Base-by-base conservation (phyloP, 331 rosid species). In the Malus hybrid region DNA sequence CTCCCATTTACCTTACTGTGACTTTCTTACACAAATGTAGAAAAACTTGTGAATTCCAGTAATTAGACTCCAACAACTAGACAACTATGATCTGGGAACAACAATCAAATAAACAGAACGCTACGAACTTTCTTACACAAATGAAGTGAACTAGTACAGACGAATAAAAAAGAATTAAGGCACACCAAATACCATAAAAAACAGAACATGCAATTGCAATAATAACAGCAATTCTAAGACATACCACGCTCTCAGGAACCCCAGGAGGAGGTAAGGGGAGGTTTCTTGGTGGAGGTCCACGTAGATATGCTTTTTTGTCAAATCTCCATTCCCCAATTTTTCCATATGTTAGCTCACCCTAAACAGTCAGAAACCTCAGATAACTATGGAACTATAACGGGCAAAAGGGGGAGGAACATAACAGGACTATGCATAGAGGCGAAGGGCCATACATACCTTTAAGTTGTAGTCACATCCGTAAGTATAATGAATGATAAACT, bases 181-280 rank as follows among this genome's bases (percentile, higher is more conserved):
- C 9, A 53, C n/a, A 46, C 66, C 13, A 60, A 71, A 81, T 71
- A 71, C 32, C 60, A 11, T 77, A 58, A 70, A 78, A 79, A 30
- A 60, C 4, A 73, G 46, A 80, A 53, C 32, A 50, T 64, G 3
- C 26, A 36, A 20, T 66, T 34, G 11, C 28, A 72, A 58, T 14
- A 36, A 53, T 14, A 71, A 66, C 14, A 10, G 22, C 46, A 53
- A 29, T 74, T n/a, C 13, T 10, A 44, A 75, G 70, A 86, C 97
- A 78, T 95, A 95, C 99, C 99, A 95, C 99, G 39, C 97, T 95
- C 89, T 92, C 97, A 58, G 99, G 99, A 77, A 90, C 99, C 48
- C 97, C 97, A 0, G 91, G 91, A 65, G 99, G 99, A 70, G 99
- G 97, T 80, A 95, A 80, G 71, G 96, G 52, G 64, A 92, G 81